Conservation (phyloP, 2,329 filamentous ascomycete species). For the Colletotrichum sp. region DNA sequence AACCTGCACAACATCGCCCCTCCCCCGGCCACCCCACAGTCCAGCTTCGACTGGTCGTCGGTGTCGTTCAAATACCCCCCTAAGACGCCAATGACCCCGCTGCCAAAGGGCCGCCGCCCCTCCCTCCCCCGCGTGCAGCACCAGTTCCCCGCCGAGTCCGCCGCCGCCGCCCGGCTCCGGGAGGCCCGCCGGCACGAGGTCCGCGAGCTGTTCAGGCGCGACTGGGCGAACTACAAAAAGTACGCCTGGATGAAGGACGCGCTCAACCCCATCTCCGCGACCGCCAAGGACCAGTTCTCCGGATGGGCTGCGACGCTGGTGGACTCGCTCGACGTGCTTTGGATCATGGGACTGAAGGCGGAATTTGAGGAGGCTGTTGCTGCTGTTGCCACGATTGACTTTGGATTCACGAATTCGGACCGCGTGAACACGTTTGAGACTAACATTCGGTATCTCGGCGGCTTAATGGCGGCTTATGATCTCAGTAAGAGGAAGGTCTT, state of each 20-base stretch:
- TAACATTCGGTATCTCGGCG: constrained; percentile 74
- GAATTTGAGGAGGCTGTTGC: constrained; percentile 57
- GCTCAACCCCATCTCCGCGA: constrained; percentile 44
- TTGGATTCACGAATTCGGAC: constrained; percentile 39
- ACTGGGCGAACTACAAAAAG: constrained; percentile 49
- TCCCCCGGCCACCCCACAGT: constrained; percentile 17
- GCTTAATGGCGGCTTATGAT: constrained; percentile 72
- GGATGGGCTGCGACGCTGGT: constrained; percentile 53
- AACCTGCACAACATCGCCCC: constrained; percentile 26
- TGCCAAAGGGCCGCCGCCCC: constrained; percentile 25
- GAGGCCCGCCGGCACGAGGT: constrained; percentile 38
- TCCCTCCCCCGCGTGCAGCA: constrained; percentile 41
- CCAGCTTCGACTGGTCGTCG: constrained; percentile 42
- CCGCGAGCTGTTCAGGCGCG: constrained; percentile 35
- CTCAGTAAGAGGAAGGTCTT: constrained; percentile 61
- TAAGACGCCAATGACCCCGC: constrained; percentile 21
- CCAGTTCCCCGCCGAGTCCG: constrained; percentile 29
- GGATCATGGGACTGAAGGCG: constrained; percentile 57
- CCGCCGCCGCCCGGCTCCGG: constrained; percentile 26
- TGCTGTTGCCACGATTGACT: constrained; percentile 52
- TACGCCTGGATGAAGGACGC: constrained; percentile 54
- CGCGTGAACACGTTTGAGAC: constrained; percentile 71
- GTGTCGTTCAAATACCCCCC: constrained; percentile 32
- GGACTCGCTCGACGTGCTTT: constrained; percentile 54
- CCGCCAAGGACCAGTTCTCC: constrained; percentile 44